phyloP scores from a whole-genome alignment of 208 protist genomes.

The Ichthyophonus hoferi region DNA sequence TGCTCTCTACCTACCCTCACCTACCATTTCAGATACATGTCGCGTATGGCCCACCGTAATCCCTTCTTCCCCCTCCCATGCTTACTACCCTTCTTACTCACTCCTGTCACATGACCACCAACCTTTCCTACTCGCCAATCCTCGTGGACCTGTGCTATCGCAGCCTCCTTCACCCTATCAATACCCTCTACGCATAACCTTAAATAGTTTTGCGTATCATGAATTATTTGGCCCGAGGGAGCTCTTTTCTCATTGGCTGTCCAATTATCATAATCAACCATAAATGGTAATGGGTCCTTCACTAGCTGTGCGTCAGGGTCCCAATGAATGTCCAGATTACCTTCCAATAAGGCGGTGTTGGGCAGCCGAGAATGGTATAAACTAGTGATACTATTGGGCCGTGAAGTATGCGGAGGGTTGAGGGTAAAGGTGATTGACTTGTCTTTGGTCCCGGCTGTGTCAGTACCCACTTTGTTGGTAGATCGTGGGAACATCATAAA shows the following conservation, averaged over 20 bases:
- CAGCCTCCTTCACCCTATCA: neutral
- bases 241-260: neutral
- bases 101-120: neutral
- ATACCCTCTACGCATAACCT: neutral
- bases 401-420: too few species aligned
- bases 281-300: too few species aligned
- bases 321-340: too few species aligned
- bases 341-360: too few species aligned
- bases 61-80: neutral
- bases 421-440: too few species aligned
- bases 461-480: too few species aligned
- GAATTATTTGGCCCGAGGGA: neutral
- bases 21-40: neutral
- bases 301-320: too few species aligned
- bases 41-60: neutral
- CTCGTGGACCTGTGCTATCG: neutral
- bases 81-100: neutral
- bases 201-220: neutral
- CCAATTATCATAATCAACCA: neutral
- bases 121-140: too few species aligned
- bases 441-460: too few species aligned
- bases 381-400: too few species aligned
- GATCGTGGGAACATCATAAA: slow-evolving; percentile 2
- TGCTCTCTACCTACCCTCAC: too few species aligned
- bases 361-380: too few species aligned